Percentiles rank a stretch among this genome's conserved stretches.
Conservation (phyloP, 208 protist species). For the Crithidia sp. region DNA sequence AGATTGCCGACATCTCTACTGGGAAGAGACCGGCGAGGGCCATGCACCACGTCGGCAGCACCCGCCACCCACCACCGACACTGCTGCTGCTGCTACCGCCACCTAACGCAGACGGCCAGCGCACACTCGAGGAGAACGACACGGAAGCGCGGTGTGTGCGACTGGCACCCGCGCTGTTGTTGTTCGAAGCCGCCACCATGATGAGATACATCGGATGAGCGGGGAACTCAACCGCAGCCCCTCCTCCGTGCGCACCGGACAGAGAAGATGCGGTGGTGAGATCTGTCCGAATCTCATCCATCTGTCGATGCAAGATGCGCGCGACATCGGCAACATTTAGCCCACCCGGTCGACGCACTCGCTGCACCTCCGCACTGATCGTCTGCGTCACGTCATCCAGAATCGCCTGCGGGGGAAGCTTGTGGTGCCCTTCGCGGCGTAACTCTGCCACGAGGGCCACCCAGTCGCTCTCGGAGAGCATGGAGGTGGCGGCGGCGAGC, state of each 20-base stretch:
- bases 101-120: too few relatives aligned
- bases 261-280: constrained; percentile 13
- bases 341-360: not conserved
- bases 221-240: constrained; percentile 14
- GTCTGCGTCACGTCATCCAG: constrained; percentile 40
- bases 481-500: constrained; percentile 10
- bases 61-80: constrained; percentile 1
- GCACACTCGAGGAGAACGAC: not conserved
- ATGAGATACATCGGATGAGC: constrained; percentile 12
- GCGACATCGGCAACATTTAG: constrained; percentile 16
- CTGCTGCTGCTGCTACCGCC: too few relatives aligned
- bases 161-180: not conserved
- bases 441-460: constrained; percentile 20
- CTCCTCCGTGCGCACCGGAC: not conserved
- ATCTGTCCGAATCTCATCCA: constrained; percentile 34
- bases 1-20: constrained; percentile 36
- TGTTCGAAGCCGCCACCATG: not conserved
- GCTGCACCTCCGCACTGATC: constrained; percentile 15
- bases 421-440: constrained; percentile 20
- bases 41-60: constrained; percentile 57
- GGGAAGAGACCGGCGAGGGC: constrained; percentile 56
- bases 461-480: constrained; percentile 35
- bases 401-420: constrained; percentile 43
- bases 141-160: not conserved
- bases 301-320: constrained; percentile 15